Evolutionary conservation across 129 eudicot species (phyloP).

Genomic region (Escallonia rubra): DNA sequence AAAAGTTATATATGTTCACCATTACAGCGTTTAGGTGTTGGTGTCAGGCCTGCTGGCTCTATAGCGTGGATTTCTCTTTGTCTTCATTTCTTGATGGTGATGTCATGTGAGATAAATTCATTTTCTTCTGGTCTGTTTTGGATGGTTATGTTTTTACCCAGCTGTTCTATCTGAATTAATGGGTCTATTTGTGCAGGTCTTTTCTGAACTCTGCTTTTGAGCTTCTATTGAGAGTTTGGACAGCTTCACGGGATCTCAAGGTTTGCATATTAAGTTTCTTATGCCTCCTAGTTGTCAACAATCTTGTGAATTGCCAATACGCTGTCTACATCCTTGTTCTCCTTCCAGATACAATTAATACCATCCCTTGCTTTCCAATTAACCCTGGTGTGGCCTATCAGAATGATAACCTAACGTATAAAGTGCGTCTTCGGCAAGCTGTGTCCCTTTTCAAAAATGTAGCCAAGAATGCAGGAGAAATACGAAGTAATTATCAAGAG

Average conservation of each 20-base stretch:
- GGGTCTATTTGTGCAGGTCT: conserved; percentile 59
- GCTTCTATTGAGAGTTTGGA: conserved; percentile 92
- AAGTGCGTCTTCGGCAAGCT: too few relatives aligned
- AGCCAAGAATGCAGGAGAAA: too few relatives aligned
- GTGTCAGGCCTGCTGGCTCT: conserved; percentile 97
- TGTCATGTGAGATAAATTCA: conserved; percentile 64
- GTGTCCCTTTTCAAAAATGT: too few relatives aligned
- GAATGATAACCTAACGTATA: too few relatives aligned
- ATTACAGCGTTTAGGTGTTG: conserved; percentile 87
- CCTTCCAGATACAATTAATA: neutral
- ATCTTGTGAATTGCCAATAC: neutral
- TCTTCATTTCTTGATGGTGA: conserved; percentile 67
- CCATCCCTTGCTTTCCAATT: neutral
- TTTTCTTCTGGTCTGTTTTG: conserved; percentile 13
- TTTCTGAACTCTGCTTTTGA: conserved; percentile 93
- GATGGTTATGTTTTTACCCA: neutral
- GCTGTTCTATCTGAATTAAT: conserved; percentile 12
- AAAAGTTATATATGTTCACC: conserved; percentile 8
- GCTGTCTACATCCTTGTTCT: neutral
- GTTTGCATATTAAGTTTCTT: conserved; percentile 17
- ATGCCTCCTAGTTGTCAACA: neutral
- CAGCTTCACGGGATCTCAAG: conserved; percentile 92
- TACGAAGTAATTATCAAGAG: too few relatives aligned
- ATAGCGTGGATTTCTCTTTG: conserved; percentile 59
- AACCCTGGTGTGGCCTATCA: neutral